A percentile compares a stretch with the other conserved stretches of the same genome.
phyloP scores from a whole-genome alignment of 2,329 filamentous ascomycete genomes.

The Penicillium occitanis region DNA sequence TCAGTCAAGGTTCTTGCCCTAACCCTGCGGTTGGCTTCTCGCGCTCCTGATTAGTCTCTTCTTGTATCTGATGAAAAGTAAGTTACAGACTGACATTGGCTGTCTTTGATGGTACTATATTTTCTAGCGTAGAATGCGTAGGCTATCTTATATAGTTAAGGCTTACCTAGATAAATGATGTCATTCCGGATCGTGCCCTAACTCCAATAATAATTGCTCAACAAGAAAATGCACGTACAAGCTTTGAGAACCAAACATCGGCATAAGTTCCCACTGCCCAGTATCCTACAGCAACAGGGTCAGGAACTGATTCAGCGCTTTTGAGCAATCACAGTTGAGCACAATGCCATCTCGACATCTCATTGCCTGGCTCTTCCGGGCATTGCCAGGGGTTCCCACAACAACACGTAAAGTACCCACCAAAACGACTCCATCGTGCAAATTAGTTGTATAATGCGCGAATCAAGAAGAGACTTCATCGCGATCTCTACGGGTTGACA shows the following conservation, averaged over 20 bases:
- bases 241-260: not conserved
- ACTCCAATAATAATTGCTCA: not conserved
- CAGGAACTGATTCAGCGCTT: not conserved
- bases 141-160: too few species aligned
- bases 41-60: not conserved
- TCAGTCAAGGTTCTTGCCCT: too few species aligned
- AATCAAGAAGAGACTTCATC: not conserved
- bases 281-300: not conserved
- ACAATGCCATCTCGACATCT: not conserved
- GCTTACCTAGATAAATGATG: not conserved
- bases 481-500: not conserved
- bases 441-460: conserved; percentile 3
- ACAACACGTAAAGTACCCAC: conserved; percentile 9
- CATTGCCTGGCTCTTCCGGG: conserved; percentile 6
- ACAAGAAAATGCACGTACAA: not conserved
- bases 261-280: not conserved
- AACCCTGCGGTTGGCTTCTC: not conserved
- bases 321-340: not conserved
- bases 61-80: not conserved
- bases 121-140: not conserved
- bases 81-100: not conserved
- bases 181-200: not conserved
- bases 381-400: conserved; percentile 11
- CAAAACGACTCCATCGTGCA: not conserved
- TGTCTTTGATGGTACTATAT: not conserved